Conservation (phyloP, 1,139 yeast species). For the Kodamaea alishanica region DNA sequence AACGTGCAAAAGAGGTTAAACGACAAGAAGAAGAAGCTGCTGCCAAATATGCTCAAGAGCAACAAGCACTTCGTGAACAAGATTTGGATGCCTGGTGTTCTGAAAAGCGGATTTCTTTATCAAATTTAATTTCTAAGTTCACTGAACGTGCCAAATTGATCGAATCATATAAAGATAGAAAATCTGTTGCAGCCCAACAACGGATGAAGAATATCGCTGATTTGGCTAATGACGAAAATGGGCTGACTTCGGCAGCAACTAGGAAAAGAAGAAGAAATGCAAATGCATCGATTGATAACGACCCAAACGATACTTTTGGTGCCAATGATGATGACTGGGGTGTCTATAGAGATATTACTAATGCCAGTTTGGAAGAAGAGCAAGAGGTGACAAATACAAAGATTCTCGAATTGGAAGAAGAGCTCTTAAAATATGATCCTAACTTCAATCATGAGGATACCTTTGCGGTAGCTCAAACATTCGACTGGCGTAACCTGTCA, state of each 20-base stretch:
- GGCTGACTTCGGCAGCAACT: slow-evolving; percentile 35
- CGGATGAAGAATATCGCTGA: slow-evolving; percentile 91
- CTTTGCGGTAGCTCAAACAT: slow-evolving; percentile 62
- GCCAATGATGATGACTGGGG: slow-evolving; percentile 97
- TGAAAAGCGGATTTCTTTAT: slow-evolving; percentile 61
- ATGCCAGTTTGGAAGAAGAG: slow-evolving; percentile 66
- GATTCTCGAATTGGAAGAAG: slow-evolving; percentile 65
- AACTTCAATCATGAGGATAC: slow-evolving; percentile 83
- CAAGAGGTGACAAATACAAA: slow-evolving; percentile 66
- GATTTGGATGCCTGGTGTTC: slow-evolving; percentile 81
- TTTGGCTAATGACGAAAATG: slow-evolving; percentile 70
- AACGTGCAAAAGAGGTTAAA: slow-evolving; percentile 77
- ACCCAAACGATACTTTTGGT: slow-evolving; percentile 92
- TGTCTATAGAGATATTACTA: slow-evolving; percentile 79
- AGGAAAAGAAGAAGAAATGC: slow-evolving; percentile 52
- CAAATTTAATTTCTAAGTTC: slow-evolving; percentile 50
- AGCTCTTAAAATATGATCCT: slow-evolving; percentile 77
- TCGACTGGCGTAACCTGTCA: slow-evolving; percentile 80
- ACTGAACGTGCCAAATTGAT: slow-evolving; percentile 69
- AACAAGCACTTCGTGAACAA: slow-evolving; percentile 70
- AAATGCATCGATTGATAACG: slow-evolving; percentile 73
- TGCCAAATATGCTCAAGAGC: slow-evolving; percentile 54
- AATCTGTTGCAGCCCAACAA: slow-evolving; percentile 87
- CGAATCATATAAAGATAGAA: slow-evolving; percentile 81
- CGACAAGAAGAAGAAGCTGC: slow-evolving; percentile 50